Base-by-base conservation (phyloP, 2,329 filamentous ascomycete species). In the Pseudonectria foliicola region DNA sequence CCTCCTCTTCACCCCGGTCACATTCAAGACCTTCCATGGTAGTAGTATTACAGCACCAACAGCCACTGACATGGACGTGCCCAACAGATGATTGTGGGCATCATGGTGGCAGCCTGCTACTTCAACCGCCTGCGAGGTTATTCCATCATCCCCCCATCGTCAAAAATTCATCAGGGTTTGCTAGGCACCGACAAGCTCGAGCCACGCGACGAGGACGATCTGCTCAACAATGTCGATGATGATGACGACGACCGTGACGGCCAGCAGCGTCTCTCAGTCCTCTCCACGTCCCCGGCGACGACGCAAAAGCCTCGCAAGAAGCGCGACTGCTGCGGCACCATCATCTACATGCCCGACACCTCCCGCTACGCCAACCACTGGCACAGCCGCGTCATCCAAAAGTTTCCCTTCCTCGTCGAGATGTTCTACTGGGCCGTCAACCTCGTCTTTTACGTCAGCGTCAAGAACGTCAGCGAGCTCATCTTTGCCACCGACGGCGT, bases 391-490 rank as follows among this genome's bases (percentile, higher is more conserved):
- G 66, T 82, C 36, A 63, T 83, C 39, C 73, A 80, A 53, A 79
- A 78, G 50, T 82, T 60, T 24, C 80, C 80, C 4, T 84, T 84
- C 52, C 56, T 84, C 35, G 69, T 84, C 31, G 80, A 84, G 56
- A 83, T 84, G 77, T 82, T 83, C 55, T 84, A 84, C 61, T 84
- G 80, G 80, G 67, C 71, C 28, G 66, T 83, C 46, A 82, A 78
- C 50, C 73, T 79, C 44, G 64, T 70, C 29, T 77, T 80, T 52
- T 83, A 83, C 59, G 52, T 55, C 35, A 31, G 45, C 28, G 47
- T 53, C 33, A 49, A 54, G 36, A 38, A 36, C 3, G 34, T 41
- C 14, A 52, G 50, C 24, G 53, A 49, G 14, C 47, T 58, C 7
- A 57, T 65, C 34, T 60, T 58, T 16, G 50, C 60, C 12, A 60